These are phyloP conservation scores for Coemansia asiatica DNA, from an alignment of 192 early-diverging fungal genomes.

Conservation along the genomic window DNA sequence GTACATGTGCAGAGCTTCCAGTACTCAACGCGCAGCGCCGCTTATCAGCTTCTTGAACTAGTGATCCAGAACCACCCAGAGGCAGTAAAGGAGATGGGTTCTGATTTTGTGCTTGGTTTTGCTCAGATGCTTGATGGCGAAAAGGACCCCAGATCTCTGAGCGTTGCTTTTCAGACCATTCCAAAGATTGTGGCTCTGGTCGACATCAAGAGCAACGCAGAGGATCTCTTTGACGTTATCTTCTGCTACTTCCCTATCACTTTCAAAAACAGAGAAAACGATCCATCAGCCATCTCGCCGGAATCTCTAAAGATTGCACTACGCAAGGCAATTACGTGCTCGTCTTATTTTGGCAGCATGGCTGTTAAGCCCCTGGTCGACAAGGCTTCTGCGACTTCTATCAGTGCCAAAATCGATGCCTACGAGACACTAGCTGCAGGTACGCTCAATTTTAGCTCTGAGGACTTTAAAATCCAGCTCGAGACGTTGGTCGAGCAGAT, in stretches of 20 bases:
- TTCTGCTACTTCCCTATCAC: constrained; percentile 99
- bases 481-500: constrained; percentile 70
- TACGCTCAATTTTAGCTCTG: constrained; percentile 72
- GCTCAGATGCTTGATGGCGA: constrained; percentile 92
- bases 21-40: constrained; percentile 75
- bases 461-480: constrained; percentile 65
- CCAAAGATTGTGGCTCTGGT: constrained; percentile 70
- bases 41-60: constrained; percentile 71
- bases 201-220: constrained; percentile 75
- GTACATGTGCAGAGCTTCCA: constrained; percentile 91
- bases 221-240: constrained; percentile 94
- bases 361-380: constrained; percentile 87
- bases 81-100: constrained; percentile 66
- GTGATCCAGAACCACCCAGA: constrained; percentile 58
- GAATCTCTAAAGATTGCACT: constrained; percentile 85
- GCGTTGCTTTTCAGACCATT: constrained; percentile 80
- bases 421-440: constrained; percentile 85
- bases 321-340: constrained; percentile 73
- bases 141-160: constrained; percentile 96
- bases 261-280: constrained; percentile 92
- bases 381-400: constrained; percentile 83
- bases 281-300: constrained; percentile 92
- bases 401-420: constrained; percentile 92
- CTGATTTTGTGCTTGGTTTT: constrained; percentile 79
- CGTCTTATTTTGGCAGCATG: constrained; percentile 74